Evolutionary conservation across 148 eudicot species (phyloP), one percentile per base, ranked within the genome.

Genomic region (Linanthus parryae): DNA sequence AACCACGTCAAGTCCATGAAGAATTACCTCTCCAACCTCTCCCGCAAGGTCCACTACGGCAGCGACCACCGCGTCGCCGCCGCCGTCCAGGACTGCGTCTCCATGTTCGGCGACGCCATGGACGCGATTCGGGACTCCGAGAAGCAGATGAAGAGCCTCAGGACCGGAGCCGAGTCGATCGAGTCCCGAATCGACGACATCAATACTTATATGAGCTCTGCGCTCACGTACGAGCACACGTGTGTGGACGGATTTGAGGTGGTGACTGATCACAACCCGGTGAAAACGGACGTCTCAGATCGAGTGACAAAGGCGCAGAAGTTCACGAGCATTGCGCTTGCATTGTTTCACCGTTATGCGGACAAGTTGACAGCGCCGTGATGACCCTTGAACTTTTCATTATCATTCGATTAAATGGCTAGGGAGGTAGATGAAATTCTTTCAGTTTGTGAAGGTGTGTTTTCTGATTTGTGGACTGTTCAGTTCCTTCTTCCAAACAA

Each of bases 151-250:
- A 57, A 63, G 4, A 47, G 30, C 57, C 71, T 85, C 0, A 66
- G 62, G 4, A n/a, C 54, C 26, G 19, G 67, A 0, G 57, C 63
- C 2, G 84, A 72, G 69, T 62, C 67, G 30, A 35, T 77, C 6
- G 44, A 64, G 72, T 86, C 80, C 69, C 75, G 77, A 78, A 35
- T 86, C 55, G 77, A 82, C 65, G 82, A 82, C 29, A 84, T 86
- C 54, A 84, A 86, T 73, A 82, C 95, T 62, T 86, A 84, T 83
- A 79, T 86, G 86, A 86, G 90, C 35, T 77, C 95, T 0, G 95
- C 90, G 4, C 39, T 86, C 28, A 79, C 90, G 7, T 74, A 86
- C 34, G 90, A 82, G 70, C 90, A 86, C 65, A 82, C 95, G 49
- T 86, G 95, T 56, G 43, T 58, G 6, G 95, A 86, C 30, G 91